Base-by-base conservation (phyloP, 1,139 yeast species). In the Ogataea hybrid region DNA sequence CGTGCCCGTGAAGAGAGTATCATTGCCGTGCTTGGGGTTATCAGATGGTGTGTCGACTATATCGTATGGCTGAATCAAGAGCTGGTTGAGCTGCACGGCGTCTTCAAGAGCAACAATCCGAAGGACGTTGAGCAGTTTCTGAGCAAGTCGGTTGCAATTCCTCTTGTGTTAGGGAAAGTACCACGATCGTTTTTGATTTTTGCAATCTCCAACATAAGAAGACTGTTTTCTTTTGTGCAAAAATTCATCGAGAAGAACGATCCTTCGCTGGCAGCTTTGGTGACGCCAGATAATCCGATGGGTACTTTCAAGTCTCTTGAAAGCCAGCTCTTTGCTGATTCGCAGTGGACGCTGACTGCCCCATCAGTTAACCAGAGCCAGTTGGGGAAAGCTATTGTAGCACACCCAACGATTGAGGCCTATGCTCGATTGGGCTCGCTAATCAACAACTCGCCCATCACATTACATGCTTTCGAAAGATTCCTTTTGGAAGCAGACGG, bases 41-140 rank as follows among this genome's bases (percentile, higher is more conserved):
- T 83, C n/a, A 73, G 86, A 51, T 88, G 95, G 95, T 71, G 83
- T 45, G 70, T 84, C 31, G 95, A 87, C 57, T 71, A 85, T 44
- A 68, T 85, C 52, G 75, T 79, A 0, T 77, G 75, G 47, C 60
- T 84, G 35, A 77, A 79, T 44, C 94, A 87, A 58, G 95, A 87
- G 50, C 60, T 88, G 17, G 63, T 77, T 15, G 61, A 59, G 28
- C 42, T 62, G 10, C 49, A 51, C 27, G 54, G 48, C 35, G 53
- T 54, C 5, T 56, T 59, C 41, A 55, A 53, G 37, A 42, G 37
- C 3, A 50, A 52, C 7, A 48, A 54, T 33, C 35, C 43, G 25
- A 37, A 43, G 20, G 49, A 52, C 32, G 47, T 56, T 27, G 57
- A 56, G 25, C 49, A 41, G 25, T 21, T 51, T 3, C 33, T 58